phyloP scores from a whole-genome alignment of 1,284 basidiomycete genomes.

The Puccinia brachypodii region DNA sequence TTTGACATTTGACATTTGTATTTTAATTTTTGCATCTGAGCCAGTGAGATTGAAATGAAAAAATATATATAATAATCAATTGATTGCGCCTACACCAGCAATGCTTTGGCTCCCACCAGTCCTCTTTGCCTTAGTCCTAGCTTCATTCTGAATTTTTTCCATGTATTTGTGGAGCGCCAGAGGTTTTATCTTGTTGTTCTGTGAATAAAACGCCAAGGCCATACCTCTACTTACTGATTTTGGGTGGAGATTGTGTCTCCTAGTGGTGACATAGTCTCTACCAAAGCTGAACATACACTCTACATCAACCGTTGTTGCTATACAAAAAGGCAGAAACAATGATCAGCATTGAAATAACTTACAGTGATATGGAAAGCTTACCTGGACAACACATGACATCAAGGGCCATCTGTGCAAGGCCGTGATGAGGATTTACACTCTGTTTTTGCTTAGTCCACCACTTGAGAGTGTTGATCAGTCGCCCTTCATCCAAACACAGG shows the following conservation, averaged over 20 bases:
- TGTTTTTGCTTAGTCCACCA: not conserved
- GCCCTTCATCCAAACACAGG: not conserved
- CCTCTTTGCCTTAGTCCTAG: not conserved
- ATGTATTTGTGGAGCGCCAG: conserved; percentile 11
- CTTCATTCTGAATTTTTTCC: not conserved
- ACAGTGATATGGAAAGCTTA: not conserved
- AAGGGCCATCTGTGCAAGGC: conserved; percentile 2
- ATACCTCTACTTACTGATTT: conserved; percentile 10
- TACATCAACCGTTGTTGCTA: conserved; percentile 16
- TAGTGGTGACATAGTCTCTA: not conserved
- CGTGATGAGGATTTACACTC: not conserved
- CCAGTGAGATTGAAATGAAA: too few species aligned
- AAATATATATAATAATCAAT: too few species aligned
- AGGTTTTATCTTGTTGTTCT: conserved; percentile 3
- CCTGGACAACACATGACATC: conserved; percentile 12
- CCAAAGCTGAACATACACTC: conserved; percentile 15
- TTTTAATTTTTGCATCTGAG: too few species aligned
- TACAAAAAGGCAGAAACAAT: not conserved
- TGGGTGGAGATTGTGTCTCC: too few species aligned
- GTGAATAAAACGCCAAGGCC: conserved; percentile 1
- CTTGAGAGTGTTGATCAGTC: not conserved
- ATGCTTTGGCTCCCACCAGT: too few species aligned
- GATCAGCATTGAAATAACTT: too few species aligned
- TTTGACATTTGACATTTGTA: too few species aligned
- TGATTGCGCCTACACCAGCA: too few species aligned